These are phyloP conservation scores for Pseudogymnoascus destructans DNA, from an alignment of 2,329 filamentous ascomycete species.

Conservation along the genomic window DNA sequence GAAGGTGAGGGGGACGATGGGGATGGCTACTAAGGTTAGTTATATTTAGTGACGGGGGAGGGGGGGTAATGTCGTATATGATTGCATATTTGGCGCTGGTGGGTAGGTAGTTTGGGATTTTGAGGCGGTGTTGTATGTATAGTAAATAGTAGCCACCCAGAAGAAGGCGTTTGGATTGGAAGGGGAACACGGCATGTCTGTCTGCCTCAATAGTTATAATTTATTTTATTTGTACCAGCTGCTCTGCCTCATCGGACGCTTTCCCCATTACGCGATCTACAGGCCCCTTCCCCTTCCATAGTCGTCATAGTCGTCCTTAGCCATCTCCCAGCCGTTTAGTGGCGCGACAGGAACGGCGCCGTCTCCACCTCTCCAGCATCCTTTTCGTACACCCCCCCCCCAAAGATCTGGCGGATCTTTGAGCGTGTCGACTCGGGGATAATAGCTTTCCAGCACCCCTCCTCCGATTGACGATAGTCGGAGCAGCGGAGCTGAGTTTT, in stretches of 20 bases:
- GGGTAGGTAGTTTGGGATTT: background rate
- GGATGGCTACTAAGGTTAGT: conserved; percentile 95
- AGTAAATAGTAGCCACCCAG: conserved; percentile 1
- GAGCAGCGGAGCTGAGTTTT: background rate
- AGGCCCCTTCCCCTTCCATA: background rate
- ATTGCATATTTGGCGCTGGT: background rate
- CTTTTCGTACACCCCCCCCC: background rate
- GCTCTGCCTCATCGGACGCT: background rate
- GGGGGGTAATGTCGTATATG: conserved; percentile 1
- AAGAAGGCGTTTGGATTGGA: background rate
- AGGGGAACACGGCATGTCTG: background rate
- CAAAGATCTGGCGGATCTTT: background rate
- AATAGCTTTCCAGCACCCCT: background rate
- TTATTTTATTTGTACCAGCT: background rate
- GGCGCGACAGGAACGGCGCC: background rate
- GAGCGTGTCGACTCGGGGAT: background rate
- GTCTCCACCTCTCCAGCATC: background rate
- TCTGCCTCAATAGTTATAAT: background rate
- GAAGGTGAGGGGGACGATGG: conserved; percentile 71
- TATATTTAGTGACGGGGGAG: conserved; percentile 55
- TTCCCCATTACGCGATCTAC: background rate
- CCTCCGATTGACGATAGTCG: background rate
- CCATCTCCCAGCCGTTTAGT: background rate
- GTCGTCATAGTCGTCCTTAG: background rate
- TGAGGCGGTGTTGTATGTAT: background rate